Conservation (phyloP, 495 filamentous ascomycete genomes). For the Hypomontagnella submonticulosa region DNA sequence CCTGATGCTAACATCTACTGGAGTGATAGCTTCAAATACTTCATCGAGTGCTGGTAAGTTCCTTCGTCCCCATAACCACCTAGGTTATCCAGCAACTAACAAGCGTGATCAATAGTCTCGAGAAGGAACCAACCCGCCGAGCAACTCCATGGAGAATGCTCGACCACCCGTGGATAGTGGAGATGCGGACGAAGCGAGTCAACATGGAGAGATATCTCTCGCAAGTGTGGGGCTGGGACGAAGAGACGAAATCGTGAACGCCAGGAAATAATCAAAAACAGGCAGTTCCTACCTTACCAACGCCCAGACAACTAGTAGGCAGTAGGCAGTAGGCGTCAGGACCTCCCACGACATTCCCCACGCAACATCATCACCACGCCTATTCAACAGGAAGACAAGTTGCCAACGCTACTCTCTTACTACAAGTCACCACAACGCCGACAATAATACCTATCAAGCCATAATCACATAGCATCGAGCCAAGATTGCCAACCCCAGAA, state of each 20-base stretch:
- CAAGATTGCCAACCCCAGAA: conserved; percentile 23
- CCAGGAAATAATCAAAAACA: conserved; percentile 12
- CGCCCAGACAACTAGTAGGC: background rate
- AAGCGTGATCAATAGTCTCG: conserved; percentile 68
- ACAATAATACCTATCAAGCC: conserved; percentile 4
- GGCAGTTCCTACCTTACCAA: background rate
- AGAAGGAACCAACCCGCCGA: conserved; percentile 88
- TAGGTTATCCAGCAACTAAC: conserved; percentile 6
- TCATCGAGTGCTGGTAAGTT: conserved; percentile 98
- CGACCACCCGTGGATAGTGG: conserved; percentile 97
- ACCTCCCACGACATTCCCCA: conserved; percentile 17
- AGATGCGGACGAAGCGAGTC: conserved; percentile 94
- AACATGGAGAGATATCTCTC: conserved; percentile 93
- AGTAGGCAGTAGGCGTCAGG: background rate
- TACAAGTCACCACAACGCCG: conserved; percentile 13
- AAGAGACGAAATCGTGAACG: conserved; percentile 43
- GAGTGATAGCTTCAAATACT: conserved; percentile 98
- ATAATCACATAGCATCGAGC: conserved; percentile 16
- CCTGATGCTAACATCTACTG: conserved; percentile 82
- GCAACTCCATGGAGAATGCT: conserved; percentile 98
- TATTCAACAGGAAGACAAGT: background rate
- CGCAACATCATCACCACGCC: background rate
- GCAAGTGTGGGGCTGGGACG: conserved; percentile 96
- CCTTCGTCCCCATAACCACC: background rate
- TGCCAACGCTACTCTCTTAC: background rate